Conservation (phyloP, 192 early-diverging fungal genomes). For the Umbelopsis ramanniana region DNA sequence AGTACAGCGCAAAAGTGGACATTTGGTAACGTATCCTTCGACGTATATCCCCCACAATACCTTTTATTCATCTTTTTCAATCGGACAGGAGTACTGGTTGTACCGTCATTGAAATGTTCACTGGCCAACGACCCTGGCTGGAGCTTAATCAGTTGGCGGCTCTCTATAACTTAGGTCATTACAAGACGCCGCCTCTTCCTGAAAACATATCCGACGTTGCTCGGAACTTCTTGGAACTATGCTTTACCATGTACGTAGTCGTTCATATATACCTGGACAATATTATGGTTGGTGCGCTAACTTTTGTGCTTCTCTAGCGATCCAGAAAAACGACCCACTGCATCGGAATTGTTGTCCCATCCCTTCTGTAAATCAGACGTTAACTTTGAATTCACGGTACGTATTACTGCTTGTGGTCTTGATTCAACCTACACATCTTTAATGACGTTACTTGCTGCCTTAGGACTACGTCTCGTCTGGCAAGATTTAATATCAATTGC, state of each 20-base stretch:
- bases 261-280: background rate
- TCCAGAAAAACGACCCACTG: conserved; percentile 79
- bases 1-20: conserved; percentile 93
- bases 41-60: background rate
- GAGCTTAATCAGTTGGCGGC: conserved; percentile 56
- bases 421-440: background rate
- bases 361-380: conserved; percentile 63
- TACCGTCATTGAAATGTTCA: conserved; percentile 95
- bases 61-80: background rate
- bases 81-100: conserved; percentile 70
- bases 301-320: conserved; percentile 52
- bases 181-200: conserved; percentile 81
- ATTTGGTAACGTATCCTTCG: conserved; percentile 68
- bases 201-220: conserved; percentile 67
- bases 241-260: conserved; percentile 72
- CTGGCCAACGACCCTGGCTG: conserved; percentile 82
- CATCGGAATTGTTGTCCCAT: conserved; percentile 68
- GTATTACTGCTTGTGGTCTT: background rate
- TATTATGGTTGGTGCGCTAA: background rate
- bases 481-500: background rate
- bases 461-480: conserved; percentile 18
- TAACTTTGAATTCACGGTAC: conserved; percentile 54
- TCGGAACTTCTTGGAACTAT: conserved; percentile 71
- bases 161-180: conserved; percentile 72
- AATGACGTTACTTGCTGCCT: background rate